Conservation (phyloP, 2,329 filamentous ascomycete species). For the Exophiala lecanii-corni region DNA sequence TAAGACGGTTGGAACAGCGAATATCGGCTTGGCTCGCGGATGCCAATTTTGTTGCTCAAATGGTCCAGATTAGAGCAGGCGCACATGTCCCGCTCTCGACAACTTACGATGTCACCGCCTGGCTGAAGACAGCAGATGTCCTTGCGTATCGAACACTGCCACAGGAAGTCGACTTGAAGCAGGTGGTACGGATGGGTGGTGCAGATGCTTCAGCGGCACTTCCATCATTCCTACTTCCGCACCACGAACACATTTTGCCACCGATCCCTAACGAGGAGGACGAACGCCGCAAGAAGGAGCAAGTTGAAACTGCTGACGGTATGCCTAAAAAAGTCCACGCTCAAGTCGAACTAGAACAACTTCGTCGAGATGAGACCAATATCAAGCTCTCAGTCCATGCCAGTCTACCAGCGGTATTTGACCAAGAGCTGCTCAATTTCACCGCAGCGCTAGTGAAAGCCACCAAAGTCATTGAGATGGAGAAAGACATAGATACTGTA, state of each 20-base stretch:
- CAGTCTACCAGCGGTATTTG: slow-evolving; percentile 46
- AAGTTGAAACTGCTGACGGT: slow-evolving; percentile 41
- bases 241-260: slow-evolving; percentile 52
- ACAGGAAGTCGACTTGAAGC: slow-evolving; percentile 39
- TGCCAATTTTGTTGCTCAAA: slow-evolving; percentile 50
- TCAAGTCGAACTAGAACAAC: slow-evolving; percentile 37
- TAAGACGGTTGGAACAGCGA: slow-evolving; percentile 43
- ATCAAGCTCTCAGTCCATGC: slow-evolving; percentile 47
- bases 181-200: slow-evolving; percentile 49
- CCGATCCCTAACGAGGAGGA: slow-evolving; percentile 33
- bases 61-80: slow-evolving; percentile 42
- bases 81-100: slow-evolving; percentile 48
- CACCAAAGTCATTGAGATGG: slow-evolving; percentile 52
- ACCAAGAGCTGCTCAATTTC: slow-evolving; percentile 51
- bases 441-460: slow-evolving; percentile 53
- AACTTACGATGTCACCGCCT: slow-evolving; percentile 44
- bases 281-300: slow-evolving; percentile 32
- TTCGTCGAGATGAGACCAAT: slow-evolving; percentile 45
- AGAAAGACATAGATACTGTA: slow-evolving; percentile 37
- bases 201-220: slow-evolving; percentile 47
- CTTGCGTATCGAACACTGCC: slow-evolving; percentile 47
- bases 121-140: slow-evolving; percentile 45
- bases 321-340: slow-evolving; percentile 41
- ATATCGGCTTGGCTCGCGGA: slow-evolving; percentile 49
- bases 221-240: slow-evolving; percentile 49